Evolutionary conservation across 306 rosid species (phyloP).

Genomic region (Medicago arabica): DNA sequence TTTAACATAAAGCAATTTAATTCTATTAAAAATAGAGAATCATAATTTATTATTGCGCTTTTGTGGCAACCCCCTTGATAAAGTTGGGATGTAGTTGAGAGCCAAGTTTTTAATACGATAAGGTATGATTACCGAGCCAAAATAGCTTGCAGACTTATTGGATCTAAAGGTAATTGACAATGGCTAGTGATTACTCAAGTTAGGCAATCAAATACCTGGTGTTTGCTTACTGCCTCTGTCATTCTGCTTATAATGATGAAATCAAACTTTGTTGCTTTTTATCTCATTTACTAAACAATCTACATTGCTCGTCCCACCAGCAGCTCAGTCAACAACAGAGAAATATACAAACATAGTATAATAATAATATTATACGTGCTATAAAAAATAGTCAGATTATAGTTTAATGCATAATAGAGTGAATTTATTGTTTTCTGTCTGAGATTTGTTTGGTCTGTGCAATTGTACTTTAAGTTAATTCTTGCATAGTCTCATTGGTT

Average conservation of each 20-base stretch:
- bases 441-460: constrained; percentile 12
- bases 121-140: constrained; percentile 10
- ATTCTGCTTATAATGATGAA: constrained; percentile 24
- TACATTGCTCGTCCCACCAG: background rate
- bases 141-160: constrained; percentile 36
- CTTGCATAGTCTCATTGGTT: background rate
- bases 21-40: constrained; percentile 2
- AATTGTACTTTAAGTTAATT: constrained; percentile 29
- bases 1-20: constrained; percentile 16
- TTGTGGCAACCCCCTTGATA: background rate
- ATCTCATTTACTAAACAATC: constrained; percentile 11
- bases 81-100: constrained; percentile 37
- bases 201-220: background rate
- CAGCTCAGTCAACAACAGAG: constrained; percentile 23
- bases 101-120: constrained; percentile 14
- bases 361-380: constrained; percentile 22
- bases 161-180: constrained; percentile 38
- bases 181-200: constrained; percentile 29
- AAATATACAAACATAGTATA: constrained; percentile 3
- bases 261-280: constrained; percentile 34
- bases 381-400: constrained; percentile 4
- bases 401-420: constrained; percentile 28
- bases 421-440: constrained; percentile 33
- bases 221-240: constrained; percentile 14
- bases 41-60: background rate